Base-by-base conservation (phyloP, 2,329 filamentous ascomycete genomes). In the Colletotrichum lentis region DNA sequence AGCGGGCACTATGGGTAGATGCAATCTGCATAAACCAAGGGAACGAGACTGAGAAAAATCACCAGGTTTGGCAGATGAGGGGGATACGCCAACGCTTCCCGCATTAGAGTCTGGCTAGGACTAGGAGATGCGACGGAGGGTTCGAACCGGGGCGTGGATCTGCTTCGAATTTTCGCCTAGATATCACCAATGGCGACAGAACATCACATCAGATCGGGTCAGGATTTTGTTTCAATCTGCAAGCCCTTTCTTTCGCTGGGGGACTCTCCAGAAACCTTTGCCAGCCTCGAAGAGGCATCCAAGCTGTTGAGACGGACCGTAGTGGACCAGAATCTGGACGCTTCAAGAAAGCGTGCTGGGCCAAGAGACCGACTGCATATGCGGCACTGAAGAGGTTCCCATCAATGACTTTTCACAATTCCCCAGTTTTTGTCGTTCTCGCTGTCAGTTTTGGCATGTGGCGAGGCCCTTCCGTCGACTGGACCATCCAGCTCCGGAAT, bases 21-120 rank as follows among this genome's bases (percentile, higher is more conserved):
- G 44, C 44, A 3, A 24, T 47, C 18, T 47, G 44, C 20, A 47
- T 47, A 20, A 24, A 47, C 18, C 44, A 47, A 10, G 75, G 76
- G 12, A 47, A 12, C n/a, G 44, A 22, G 10, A 20, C 44, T 20
- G 44, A 47, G 18, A 11, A 20, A 20, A 47, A 47, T 20, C 44
- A 22, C 4, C 44, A 47, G 44, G 44, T 47, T 12, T 20, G 44
- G 44, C 44, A 47, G 20, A 47, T 47, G 44, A 47, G 22, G 20
- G 11, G 44, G 20, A 47, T 47, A 10, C 44, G 44, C 44, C 10
- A 12, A n/a, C 11, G 44, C 44, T 20, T 12, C 18, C 4, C 20
- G 12, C 20, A 20, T 47, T 2, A 20, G 14, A 10, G 44, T 24
- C 12, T 47, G 44, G 44, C 20, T 47, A 12, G 44, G 44, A 12